These are phyloP conservation scores for Emmonsia crescens DNA, from an alignment of 2,329 filamentous ascomycete genomes.

Conservation along the genomic window DNA sequence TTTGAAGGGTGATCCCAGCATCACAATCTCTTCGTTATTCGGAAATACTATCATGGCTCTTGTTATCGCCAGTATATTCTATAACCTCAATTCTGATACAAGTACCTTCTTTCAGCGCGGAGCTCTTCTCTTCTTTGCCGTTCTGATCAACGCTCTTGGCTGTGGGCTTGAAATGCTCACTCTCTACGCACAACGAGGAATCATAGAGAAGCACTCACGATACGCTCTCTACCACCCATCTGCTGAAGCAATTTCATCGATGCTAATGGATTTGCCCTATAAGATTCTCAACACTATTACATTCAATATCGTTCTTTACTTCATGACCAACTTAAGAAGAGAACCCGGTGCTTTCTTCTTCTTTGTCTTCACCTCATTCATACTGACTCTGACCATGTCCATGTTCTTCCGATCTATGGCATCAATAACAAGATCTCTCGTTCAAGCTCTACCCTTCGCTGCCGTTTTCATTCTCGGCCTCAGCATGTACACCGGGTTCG, in stretches of 20 bases:
- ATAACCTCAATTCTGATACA: conserved; percentile 54
- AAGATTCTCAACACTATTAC: conserved; percentile 62
- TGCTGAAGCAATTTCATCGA: conserved; percentile 65
- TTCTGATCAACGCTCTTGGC: conserved; percentile 74
- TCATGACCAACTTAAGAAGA: conserved; percentile 70
- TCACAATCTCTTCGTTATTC: conserved; percentile 54
- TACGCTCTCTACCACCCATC: conserved; percentile 86
- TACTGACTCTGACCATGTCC: conserved; percentile 57
- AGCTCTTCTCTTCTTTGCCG: conserved; percentile 73
- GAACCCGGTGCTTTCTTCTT: conserved; percentile 72
- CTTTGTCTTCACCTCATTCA: conserved; percentile 47
- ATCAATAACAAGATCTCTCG: conserved; percentile 68
- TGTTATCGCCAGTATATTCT: conserved; percentile 72
- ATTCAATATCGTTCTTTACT: conserved; percentile 75
- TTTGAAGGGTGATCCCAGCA: conserved; percentile 60
- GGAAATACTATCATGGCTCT: conserved; percentile 66
- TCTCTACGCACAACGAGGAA: conserved; percentile 76
- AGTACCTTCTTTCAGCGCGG: conserved; percentile 66
- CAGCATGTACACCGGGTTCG: conserved; percentile 41
- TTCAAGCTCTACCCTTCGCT: conserved; percentile 45
- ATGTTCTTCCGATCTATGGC: conserved; percentile 76
- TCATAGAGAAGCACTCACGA: conserved; percentile 78
- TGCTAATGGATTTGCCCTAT: conserved; percentile 71
- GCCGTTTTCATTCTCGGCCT: conserved; percentile 37
- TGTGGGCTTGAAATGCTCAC: conserved; percentile 70